Base-by-base conservation (phyloP, 2,329 filamentous ascomycete genomes). In the Fusarium gaditjirri region DNA sequence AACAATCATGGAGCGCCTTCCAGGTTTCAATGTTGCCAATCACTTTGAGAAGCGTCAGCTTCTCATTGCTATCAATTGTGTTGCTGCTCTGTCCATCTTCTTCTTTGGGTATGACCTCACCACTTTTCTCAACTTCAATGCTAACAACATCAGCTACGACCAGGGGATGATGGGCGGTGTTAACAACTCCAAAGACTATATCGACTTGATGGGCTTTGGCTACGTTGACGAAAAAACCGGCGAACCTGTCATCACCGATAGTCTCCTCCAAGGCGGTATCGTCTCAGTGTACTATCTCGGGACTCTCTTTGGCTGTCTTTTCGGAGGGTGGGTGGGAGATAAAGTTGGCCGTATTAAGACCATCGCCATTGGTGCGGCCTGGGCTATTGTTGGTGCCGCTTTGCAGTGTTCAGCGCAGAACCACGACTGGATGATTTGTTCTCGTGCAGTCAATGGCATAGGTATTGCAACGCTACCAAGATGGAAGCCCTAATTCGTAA, bases 401-500 rank as follows among this genome's bases (percentile, higher is more conserved):
- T 25, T 75, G 11, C 73, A 75, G 13, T 60, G 60, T 8, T 69
- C 70, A 2, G 72, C 72, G 6, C 59, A 65, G 29, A 76, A 76
- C 17, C 47, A 61, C 10, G 39, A 68, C 38, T 76, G 75, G 75
- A 76, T 76, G 75, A 70, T 76, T 9, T 76, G 74, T 19, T 86
- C 78, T 2, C 78, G 79, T 3, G 73, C 75, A 1, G 58, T 81
- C 16, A 77, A 77, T 6, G 75, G 75, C 0, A 75, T 90, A 47
- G 49, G 49, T 53, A 53, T 7, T 19, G 11, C 11, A 4, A 1
- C 16, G 17, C 44, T n/a, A 12, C 14, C 9, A 23, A 31, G 3
- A 7, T 3, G 2, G 44, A 23, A 3, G 19, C 2, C 23, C 9
- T 21, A 27, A 6, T 0, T 5, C 8, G 4, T 6, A 23, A 4